Evolutionary conservation across 2,329 filamentous ascomycete genomes (phyloP), one percentile per base, ranked within the genome.

Genomic region (Amauroascus verrucosus): DNA sequence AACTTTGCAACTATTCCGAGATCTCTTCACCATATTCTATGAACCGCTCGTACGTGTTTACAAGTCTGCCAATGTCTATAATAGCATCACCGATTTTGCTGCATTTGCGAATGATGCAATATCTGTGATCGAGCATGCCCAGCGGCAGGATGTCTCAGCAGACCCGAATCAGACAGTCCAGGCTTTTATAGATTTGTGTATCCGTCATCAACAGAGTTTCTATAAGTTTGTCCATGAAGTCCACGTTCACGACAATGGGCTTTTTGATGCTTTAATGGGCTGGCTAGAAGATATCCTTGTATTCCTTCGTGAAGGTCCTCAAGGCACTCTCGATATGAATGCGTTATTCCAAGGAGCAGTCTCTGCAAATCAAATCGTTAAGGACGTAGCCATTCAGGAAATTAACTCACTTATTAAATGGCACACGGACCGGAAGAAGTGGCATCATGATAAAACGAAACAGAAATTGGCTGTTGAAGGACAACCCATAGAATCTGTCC

Each of bases 191-290:
- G 93, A 98, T 65, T 79, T 98, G 20, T 98, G 93, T 69, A 85
- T 88, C 60, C 82, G 93, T 41, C 93, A 98, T 67, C 88, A 98
- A 70, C 83, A 94, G 67, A 95, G 95, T 71, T 91, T 98, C 67
- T 98, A 97, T 78, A 97, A 95, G 68, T 98, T 98, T 67, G 86
- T 98, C 2, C 93, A 98, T 68, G 93, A 98, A 71, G 91, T 98
- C 0, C 93, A 98, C 65, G 83, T 87, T 6, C 91, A 98, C 63
- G 93, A 98, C 67, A 95, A 98, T 58, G 93, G 93, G 0, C 80
- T 98, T 1, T 98, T 98, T 63, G 90, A 89, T 33, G 87, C 94
- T 63, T 79, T 98, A 49, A 98, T 98, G 93, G 83, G 83, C 24
- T 97, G 93, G 93, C 84, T 97, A 44, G 93, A 98, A 72, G 86